Evolutionary conservation across 2,329 filamentous ascomycete species (phyloP).

Genomic region (Alternaria postmessia): DNA sequence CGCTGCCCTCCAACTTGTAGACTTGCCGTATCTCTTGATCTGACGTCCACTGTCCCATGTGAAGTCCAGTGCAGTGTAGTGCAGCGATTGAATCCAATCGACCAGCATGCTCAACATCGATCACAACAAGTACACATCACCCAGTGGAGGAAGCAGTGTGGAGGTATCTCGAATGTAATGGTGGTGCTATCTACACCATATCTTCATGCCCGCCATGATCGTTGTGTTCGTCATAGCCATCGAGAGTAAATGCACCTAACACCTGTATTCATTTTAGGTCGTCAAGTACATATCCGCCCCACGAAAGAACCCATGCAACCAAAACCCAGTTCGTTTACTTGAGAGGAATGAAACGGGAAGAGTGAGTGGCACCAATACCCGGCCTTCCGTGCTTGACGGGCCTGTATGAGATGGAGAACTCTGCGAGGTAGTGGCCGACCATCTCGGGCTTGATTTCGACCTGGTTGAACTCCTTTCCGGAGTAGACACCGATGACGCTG

Average conservation of each 20-base stretch:
- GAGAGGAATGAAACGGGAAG: constrained; percentile 99
- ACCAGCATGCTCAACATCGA: neutral
- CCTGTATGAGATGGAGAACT: constrained; percentile 99
- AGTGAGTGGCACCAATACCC: constrained; percentile 99
- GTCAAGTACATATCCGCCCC: constrained; percentile 51
- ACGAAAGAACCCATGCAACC: constrained; percentile 52
- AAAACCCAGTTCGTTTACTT: constrained; percentile 72
- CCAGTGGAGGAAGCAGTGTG: constrained; percentile 9
- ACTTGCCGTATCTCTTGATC: neutral
- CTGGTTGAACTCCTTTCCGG: constrained; percentile 99
- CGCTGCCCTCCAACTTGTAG: neutral
- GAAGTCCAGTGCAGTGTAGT: neutral
- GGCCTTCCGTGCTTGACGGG: constrained; percentile 99
- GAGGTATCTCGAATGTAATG: constrained; percentile 44
- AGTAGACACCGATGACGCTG: constrained; percentile 98
- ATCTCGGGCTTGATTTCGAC: constrained; percentile 99
- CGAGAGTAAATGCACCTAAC: constrained; percentile 49
- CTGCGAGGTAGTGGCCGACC: constrained; percentile 99
- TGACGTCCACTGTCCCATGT: neutral
- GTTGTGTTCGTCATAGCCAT: constrained; percentile 44
- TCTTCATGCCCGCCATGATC: constrained; percentile 40
- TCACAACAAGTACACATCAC: neutral
- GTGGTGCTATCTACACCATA: constrained; percentile 43
- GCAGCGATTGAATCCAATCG: neutral
- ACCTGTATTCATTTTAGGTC: constrained; percentile 51